A percentile compares a stretch with the other conserved stretches of the same genome.
These are phyloP conservation scores for Botrytis fabae DNA, from an alignment of 2,329 filamentous ascomycete species.

Conservation along the genomic window DNA sequence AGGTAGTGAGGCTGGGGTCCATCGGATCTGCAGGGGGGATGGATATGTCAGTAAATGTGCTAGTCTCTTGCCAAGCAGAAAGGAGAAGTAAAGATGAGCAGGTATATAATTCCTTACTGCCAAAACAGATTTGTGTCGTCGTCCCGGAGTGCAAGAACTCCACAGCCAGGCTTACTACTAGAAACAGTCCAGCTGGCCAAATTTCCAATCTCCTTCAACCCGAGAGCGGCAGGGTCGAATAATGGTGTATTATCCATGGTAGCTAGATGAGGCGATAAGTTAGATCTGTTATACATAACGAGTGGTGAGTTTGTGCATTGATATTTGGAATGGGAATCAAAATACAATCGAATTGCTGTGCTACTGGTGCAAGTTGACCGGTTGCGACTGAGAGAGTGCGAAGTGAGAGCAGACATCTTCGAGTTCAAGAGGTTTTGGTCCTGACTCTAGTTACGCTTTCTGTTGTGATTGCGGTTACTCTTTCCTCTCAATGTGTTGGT, in stretches of 20 bases:
- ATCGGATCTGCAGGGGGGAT: constrained; percentile 60
- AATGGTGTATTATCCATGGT: constrained; percentile 41
- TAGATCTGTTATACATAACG: constrained; percentile 21
- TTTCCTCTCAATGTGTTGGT: not conserved
- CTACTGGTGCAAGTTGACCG: not conserved
- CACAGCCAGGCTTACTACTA: constrained; percentile 77
- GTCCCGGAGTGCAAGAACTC: constrained; percentile 72
- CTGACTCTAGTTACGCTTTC: not conserved
- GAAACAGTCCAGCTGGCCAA: constrained; percentile 81
- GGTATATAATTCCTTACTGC: constrained; percentile 59
- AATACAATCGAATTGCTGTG: not conserved
- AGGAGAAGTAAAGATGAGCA: not conserved
- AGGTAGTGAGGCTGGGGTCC: constrained; percentile 80
- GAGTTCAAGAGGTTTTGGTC: not conserved
- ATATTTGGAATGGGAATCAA: not conserved
- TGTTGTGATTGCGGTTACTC: not conserved
- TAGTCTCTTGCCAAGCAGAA: not conserved
- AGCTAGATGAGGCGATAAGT: constrained; percentile 27
- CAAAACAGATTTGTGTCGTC: constrained; percentile 74
- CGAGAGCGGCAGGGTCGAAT: constrained; percentile 52
- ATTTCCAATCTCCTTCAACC: constrained; percentile 81
- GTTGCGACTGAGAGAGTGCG: not conserved
- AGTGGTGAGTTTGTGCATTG: not conserved
- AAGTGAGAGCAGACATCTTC: not conserved
- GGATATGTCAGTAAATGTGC: not conserved